phyloP scores from a whole-genome alignment of 345 rosid species.

The Syzygium aqueum region DNA sequence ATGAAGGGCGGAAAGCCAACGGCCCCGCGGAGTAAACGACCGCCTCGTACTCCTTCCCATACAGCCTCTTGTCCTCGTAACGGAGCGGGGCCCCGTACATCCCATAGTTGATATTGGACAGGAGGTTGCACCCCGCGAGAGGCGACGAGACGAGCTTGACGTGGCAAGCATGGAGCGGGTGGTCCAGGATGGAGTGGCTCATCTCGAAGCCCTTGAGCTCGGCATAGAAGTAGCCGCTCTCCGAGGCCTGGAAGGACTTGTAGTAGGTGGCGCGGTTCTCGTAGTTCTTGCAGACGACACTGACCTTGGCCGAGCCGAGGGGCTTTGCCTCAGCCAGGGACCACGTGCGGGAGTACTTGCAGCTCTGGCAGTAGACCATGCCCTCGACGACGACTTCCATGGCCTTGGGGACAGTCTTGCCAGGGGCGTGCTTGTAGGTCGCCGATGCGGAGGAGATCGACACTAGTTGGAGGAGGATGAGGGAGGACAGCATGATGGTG shows the following conservation, averaged over 20 bases:
- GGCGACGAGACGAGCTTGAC: conserved; percentile 76
- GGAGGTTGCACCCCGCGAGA: conserved; percentile 46
- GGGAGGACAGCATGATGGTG: not conserved
- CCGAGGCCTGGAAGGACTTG: conserved; percentile 48
- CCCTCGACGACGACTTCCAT: conserved; percentile 65
- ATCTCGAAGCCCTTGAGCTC: conserved; percentile 48
- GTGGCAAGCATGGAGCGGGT: conserved; percentile 70
- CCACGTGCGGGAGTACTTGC: conserved; percentile 59
- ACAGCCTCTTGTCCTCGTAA: conserved; percentile 42
- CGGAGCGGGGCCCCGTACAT: conserved; percentile 51
- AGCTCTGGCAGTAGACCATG: conserved; percentile 75
- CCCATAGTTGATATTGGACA: conserved; percentile 73
- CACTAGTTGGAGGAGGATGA: not conserved
- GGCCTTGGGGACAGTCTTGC: conserved; percentile 10
- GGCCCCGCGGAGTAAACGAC: conserved; percentile 79
- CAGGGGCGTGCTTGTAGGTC: not conserved
- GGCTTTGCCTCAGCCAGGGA: conserved; percentile 57
- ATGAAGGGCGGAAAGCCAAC: conserved; percentile 70
- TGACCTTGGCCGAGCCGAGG: conserved; percentile 53
- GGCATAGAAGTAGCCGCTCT: conserved; percentile 61
- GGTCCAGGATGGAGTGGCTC: conserved; percentile 40
- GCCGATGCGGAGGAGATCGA: not conserved
- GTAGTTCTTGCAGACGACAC: conserved; percentile 65
- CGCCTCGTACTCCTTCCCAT: conserved; percentile 34
- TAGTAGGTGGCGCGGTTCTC: conserved; percentile 43